Base-by-base conservation (phyloP, 257 asterid genomes). In the Solanum sitiens region DNA sequence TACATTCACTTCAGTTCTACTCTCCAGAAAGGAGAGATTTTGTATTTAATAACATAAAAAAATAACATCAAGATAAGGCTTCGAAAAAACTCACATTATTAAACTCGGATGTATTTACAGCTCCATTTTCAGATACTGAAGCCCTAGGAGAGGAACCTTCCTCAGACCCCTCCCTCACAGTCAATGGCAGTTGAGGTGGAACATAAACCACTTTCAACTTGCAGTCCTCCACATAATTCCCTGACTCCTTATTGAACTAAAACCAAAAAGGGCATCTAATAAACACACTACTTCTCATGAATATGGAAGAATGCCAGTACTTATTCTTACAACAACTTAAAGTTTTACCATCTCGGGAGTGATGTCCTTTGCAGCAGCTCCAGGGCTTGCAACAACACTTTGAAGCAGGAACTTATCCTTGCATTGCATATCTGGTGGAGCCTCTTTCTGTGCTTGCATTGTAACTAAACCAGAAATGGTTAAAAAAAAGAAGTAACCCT, bases 371-470 rank as follows among this genome's bases (percentile, higher is more conserved):
- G 93, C 92, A 37, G 93, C 85, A 75, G 90, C 87, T 89, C 98
- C 98, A 32, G 95, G 92, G 86, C 85, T 90, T 68, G 93, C 94
- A 82, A 92, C 93, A 47, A 88, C 98, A 67, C 97, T 85, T 88
- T 97, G 99, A 71, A 97, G 98, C 50, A 97, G 95, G 91, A 97
- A 97, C 88, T 97, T 97, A 86, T 97, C 99, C 94, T 93, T 95
- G 96, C 99, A 97, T 89, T 92, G 94, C 98, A 95, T 90, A 89
- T 97, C 99, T 5, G 89, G 86, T 18, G 98, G 99, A 89, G 97
- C 93, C 91, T 97, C 99, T 92, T 95, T 97, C 84, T 97, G 99
- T 18, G 98, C 98, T 95, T 97, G 99, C 99, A 97, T 97, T 39
- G 98, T 97, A 85, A 97, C 99, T 97, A 89, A 91, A 89, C 67